Conservation (phyloP, 106 monocot genomes). For the Alisma plantagoaquatica region DNA sequence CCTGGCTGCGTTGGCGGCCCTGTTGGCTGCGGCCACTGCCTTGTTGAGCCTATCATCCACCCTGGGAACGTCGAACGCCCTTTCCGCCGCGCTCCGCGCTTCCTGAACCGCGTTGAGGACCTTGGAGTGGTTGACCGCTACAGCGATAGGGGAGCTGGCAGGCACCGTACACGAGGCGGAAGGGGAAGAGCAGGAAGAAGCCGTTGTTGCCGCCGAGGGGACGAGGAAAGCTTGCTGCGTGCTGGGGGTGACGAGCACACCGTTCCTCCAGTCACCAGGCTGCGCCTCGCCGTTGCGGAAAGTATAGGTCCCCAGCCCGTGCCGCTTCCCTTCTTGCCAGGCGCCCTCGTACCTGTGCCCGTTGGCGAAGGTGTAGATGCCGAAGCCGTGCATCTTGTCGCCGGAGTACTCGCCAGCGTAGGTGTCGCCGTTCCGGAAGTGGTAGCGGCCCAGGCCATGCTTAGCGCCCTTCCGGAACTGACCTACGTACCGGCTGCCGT, state of each 20-base stretch:
- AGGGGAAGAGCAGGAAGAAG: too few relatives aligned
- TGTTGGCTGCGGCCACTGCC: slow-evolving; percentile 33
- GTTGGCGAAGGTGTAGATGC: slow-evolving; percentile 37
- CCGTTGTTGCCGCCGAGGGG: too few relatives aligned
- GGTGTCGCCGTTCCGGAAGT: slow-evolving; percentile 39
- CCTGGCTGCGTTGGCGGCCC: slow-evolving; percentile 31
- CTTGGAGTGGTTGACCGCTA: slow-evolving; percentile 3
- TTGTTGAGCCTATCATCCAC: slow-evolving; percentile 29
- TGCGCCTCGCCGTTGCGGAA: slow-evolving; percentile 66
- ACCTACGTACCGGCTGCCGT: slow-evolving; percentile 42
- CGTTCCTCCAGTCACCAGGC: slow-evolving; percentile 66
- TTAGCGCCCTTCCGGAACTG: slow-evolving; percentile 45
- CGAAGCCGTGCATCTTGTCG: slow-evolving; percentile 50
- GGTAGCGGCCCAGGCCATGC: slow-evolving; percentile 47
- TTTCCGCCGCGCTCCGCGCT: slow-evolving; percentile 25
- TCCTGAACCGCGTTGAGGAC: slow-evolving; percentile 7
- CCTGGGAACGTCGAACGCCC: slow-evolving; percentile 16
- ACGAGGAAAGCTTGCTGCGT: too few relatives aligned
- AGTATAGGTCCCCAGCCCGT: slow-evolving; percentile 62
- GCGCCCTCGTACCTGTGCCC: slow-evolving; percentile 46
- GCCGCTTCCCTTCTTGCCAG: slow-evolving; percentile 40
- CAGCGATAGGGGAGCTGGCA: background rate
- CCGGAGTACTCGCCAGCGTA: too few relatives aligned
- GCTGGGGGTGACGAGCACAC: slow-evolving; percentile 33
- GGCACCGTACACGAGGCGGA: too few relatives aligned